Conservation (phyloP, 169 alveolate species). For the Eimeria necatrix region DNA sequence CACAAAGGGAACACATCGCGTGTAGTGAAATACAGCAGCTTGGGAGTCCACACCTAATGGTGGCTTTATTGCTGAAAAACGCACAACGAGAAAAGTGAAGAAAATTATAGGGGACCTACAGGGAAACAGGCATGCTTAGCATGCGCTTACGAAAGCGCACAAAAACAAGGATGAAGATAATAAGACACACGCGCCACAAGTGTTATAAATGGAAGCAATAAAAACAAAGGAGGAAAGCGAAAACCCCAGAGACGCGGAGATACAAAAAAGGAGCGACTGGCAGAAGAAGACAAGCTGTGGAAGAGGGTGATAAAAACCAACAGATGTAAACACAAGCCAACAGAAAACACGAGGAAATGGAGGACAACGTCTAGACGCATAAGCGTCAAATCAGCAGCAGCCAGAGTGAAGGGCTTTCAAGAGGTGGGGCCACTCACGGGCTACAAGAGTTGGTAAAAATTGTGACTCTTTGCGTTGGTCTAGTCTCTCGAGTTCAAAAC, state of each 20-base stretch:
- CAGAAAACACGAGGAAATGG: neutral
- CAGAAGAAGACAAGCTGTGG: neutral
- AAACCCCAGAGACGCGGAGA: neutral
- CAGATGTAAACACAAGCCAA: neutral
- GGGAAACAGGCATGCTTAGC: too few species aligned
- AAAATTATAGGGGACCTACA: too few species aligned
- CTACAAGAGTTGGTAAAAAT: conserved; percentile 52
- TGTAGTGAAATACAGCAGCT: conserved; percentile 71
- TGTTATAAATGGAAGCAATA: neutral
- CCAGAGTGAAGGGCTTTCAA: neutral
- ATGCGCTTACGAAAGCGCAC: neutral
- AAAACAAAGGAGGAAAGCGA: neutral
- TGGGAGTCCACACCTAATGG: conserved; percentile 77
- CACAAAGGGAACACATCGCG: conserved; percentile 78
- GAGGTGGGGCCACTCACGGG: conserved; percentile 13
- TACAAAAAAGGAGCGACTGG: neutral
- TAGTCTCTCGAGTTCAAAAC: conserved; percentile 36
- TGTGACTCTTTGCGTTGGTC: conserved; percentile 77
- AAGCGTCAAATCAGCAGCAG: neutral
- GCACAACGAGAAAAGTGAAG: neutral
- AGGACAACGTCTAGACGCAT: neutral
- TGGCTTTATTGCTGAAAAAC: conserved; percentile 55
- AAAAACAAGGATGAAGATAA: neutral
- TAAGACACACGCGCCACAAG: neutral
- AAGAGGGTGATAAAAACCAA: neutral